Percentiles rank a stretch among this genome's conserved stretches.
Evolutionary conservation across 495 filamentous ascomycete species (phyloP).

Genomic region (Daldinia caldariorum): DNA sequence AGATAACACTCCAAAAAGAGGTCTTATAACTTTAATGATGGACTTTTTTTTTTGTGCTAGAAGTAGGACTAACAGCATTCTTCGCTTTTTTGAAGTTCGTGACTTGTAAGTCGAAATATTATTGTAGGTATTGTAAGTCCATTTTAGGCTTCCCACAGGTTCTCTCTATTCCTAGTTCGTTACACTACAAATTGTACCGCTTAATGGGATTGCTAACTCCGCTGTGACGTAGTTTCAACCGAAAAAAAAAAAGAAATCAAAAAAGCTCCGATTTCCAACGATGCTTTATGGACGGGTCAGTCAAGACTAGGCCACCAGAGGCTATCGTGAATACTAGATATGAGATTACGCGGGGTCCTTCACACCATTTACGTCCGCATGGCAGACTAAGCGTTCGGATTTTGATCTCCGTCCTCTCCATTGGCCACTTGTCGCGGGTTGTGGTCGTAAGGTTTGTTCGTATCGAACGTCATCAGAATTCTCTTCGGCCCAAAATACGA

Average conservation of each 20-base stretch:
- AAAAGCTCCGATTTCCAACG: conserved; percentile 34
- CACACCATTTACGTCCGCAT: neutral
- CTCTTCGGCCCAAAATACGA: conserved; percentile 32
- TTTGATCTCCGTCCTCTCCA: neutral
- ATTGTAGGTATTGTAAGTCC: conserved; percentile 1
- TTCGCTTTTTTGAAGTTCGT: neutral
- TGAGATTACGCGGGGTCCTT: conserved; percentile 26
- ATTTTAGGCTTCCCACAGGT: conserved; percentile 36
- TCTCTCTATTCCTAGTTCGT: conserved; percentile 20
- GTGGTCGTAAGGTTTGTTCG: conserved; percentile 28
- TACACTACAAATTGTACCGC: conserved; percentile 17
- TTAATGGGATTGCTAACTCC: conserved; percentile 7
- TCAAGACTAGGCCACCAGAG: conserved; percentile 22
- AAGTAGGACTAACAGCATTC: no score
- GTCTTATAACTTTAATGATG: neutral
- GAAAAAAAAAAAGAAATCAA: neutral
- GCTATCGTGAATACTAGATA: conserved; percentile 17
- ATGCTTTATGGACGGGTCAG: conserved; percentile 23
- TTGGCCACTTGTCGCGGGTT: conserved; percentile 1
- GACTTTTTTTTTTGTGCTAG: no score
- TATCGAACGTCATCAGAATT: conserved; percentile 36
- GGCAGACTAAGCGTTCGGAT: neutral
- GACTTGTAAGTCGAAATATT: neutral
- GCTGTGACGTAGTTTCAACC: conserved; percentile 31
- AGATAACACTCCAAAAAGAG: conserved; percentile 24